These are phyloP conservation scores for Zygoascus biomembranicola DNA, from an alignment of 805 yeast species.

Conservation along the genomic window DNA sequence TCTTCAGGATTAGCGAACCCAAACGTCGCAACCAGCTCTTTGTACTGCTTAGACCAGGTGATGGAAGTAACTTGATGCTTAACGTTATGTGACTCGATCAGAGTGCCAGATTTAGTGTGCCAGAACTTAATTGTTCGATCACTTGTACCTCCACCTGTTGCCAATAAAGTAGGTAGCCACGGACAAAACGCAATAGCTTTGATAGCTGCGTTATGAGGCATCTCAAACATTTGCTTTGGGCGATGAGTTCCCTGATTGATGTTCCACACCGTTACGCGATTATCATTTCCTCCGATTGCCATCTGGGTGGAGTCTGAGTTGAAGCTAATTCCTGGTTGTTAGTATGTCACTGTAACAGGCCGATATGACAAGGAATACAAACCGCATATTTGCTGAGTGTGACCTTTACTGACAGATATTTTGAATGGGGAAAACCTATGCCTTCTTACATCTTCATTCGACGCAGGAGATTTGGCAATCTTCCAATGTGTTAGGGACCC, in stretches of 20 bases:
- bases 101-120: slow-evolving; percentile 76
- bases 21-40: slow-evolving; percentile 68
- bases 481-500: slow-evolving; percentile 40
- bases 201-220: slow-evolving; percentile 73
- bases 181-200: slow-evolving; percentile 89
- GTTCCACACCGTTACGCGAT: slow-evolving; percentile 72
- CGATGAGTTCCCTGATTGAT: slow-evolving; percentile 29
- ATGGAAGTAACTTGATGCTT: slow-evolving; percentile 72
- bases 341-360: background rate
- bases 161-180: slow-evolving; percentile 71
- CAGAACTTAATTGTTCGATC: slow-evolving; percentile 78
- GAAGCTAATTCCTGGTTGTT: slow-evolving; percentile 45
- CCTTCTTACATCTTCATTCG: slow-evolving; percentile 17
- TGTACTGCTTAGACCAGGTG: slow-evolving; percentile 59
- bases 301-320: slow-evolving; percentile 45
- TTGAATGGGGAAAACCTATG: slow-evolving; percentile 21
- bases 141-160: slow-evolving; percentile 86
- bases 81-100: slow-evolving; percentile 48
- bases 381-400: slow-evolving; percentile 57
- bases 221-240: slow-evolving; percentile 39
- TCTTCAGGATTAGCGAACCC: slow-evolving; percentile 59
- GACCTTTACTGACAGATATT: slow-evolving; percentile 34
- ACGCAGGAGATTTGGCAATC: background rate
- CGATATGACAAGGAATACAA: slow-evolving; percentile 8
- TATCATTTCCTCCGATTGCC: slow-evolving; percentile 83